These are phyloP conservation scores for Epithemia pelagica DNA, from an alignment of 108 stramenopile genomes.

Conservation along the genomic window DNA sequence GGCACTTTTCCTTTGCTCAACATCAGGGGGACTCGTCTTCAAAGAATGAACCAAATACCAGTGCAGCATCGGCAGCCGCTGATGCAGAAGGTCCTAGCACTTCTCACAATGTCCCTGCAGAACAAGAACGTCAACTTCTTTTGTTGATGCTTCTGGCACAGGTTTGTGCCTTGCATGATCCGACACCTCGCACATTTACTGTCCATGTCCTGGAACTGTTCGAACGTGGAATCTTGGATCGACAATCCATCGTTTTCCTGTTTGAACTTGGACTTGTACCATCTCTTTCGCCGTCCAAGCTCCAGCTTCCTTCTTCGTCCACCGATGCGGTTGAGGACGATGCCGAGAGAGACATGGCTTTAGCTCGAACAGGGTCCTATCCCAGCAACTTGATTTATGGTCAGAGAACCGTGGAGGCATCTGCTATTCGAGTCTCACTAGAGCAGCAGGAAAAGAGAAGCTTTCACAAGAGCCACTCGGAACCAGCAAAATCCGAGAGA, in stretches of 20 bases:
- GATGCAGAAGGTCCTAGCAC: neutral
- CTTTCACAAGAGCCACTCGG: conserved; percentile 6
- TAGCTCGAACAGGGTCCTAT: neutral
- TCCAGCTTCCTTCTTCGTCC: neutral
- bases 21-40: neutral
- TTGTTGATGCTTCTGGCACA: conserved; percentile 88
- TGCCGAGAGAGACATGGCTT: neutral
- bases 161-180: conserved; percentile 84
- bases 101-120: conserved; percentile 5
- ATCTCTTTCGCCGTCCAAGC: conserved; percentile 3
- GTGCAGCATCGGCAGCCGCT: neutral
- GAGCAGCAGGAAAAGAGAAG: conserved; percentile 41
- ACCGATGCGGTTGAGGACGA: neutral
- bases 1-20: neutral
- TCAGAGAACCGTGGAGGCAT: conserved; percentile 40
- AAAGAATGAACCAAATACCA: neutral
- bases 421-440: conserved; percentile 46
- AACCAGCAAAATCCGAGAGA: conserved; percentile 3
- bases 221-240: conserved; percentile 84
- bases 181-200: conserved; percentile 90
- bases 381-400: neutral
- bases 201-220: conserved; percentile 83
- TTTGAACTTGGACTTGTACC: conserved; percentile 87
- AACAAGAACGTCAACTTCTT: conserved; percentile 70
- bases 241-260: conserved; percentile 77